Evolutionary conservation across 2,329 filamentous ascomycete genomes (phyloP).

Genomic region (Bipolaris victoriae): DNA sequence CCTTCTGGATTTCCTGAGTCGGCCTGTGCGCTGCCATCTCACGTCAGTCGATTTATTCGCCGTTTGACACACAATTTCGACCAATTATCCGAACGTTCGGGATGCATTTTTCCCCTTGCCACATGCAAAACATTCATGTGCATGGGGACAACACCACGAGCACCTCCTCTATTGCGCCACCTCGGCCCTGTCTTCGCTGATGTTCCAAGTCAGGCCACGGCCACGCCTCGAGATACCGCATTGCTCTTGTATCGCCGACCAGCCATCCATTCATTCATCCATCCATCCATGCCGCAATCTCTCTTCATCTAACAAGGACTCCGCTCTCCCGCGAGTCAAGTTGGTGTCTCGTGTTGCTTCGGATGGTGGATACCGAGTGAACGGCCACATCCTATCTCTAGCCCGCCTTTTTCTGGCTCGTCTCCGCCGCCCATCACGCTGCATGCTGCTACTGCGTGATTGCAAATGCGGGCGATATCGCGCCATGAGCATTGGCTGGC

Average conservation of each 20-base stretch:
- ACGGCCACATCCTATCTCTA: conserved; percentile 21
- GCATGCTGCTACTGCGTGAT: conserved; percentile 19
- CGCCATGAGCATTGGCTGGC: conserved; percentile 13
- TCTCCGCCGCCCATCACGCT: conserved; percentile 9
- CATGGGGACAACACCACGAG: neutral
- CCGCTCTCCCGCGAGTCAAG: conserved; percentile 10
- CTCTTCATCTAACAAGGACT: conserved; percentile 17
- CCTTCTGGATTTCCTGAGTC: conserved; percentile 12
- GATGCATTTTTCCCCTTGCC: neutral
- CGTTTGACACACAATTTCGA: neutral
- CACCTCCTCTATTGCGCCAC: neutral
- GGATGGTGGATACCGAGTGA: conserved; percentile 7
- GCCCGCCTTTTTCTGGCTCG: conserved; percentile 7
- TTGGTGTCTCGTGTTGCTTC: conserved; percentile 17
- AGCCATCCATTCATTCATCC: neutral
- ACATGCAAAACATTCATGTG: neutral
- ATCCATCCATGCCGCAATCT: conserved; percentile 20
- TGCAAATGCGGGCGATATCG: conserved; percentile 13
- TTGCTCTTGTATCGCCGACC: conserved; percentile 7
- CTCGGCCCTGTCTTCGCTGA: conserved; percentile 8
- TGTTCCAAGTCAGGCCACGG: conserved; percentile 11
- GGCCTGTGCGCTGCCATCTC: conserved; percentile 12
- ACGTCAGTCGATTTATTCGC: neutral
- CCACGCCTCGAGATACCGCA: neutral
- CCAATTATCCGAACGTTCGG: neutral